A percentile compares a stretch with the other conserved stretches of the same genome.
Conservation (phyloP, 2,329 filamentous ascomycete genomes). For the Neonectria punicea region DNA sequence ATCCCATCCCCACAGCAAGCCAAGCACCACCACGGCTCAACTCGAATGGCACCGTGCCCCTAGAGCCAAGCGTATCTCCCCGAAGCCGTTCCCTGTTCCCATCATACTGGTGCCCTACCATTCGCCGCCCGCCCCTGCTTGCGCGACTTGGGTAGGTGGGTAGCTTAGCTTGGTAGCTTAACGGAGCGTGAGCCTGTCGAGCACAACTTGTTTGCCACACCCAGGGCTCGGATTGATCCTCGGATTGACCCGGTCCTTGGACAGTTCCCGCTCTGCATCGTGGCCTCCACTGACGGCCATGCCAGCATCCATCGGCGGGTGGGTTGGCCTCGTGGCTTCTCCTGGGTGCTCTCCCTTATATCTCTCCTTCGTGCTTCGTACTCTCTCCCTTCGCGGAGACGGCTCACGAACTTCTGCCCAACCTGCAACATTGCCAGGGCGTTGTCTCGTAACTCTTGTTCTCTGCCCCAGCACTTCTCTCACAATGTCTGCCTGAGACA, state of each 20-base stretch:
- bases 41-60: constrained; percentile 41
- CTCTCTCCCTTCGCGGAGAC: neutral
- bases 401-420: constrained; percentile 3
- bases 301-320: neutral
- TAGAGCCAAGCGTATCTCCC: constrained; percentile 37
- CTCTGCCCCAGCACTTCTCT: constrained; percentile 18
- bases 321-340: neutral
- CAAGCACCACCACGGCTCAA: constrained; percentile 41
- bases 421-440: constrained; percentile 3
- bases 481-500: constrained; percentile 23
- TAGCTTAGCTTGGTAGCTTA: constrained; percentile 12
- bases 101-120: constrained; percentile 39
- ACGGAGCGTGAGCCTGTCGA: neutral
- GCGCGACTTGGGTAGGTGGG: constrained; percentile 17
- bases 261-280: constrained; percentile 6
- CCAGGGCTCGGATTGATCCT: constrained; percentile 1
- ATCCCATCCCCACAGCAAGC: constrained; percentile 39
- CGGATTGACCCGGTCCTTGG: constrained; percentile 5
- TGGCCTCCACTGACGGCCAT: neutral
- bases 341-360: neutral
- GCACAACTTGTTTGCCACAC: constrained; percentile 12
- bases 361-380: neutral
- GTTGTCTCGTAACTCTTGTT: neutral
- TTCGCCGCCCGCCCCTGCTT: constrained; percentile 37
- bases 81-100: constrained; percentile 41